These are phyloP conservation scores for Sextonia rubra DNA, from an alignment of 164 flowering plant species.

Conservation along the genomic window DNA sequence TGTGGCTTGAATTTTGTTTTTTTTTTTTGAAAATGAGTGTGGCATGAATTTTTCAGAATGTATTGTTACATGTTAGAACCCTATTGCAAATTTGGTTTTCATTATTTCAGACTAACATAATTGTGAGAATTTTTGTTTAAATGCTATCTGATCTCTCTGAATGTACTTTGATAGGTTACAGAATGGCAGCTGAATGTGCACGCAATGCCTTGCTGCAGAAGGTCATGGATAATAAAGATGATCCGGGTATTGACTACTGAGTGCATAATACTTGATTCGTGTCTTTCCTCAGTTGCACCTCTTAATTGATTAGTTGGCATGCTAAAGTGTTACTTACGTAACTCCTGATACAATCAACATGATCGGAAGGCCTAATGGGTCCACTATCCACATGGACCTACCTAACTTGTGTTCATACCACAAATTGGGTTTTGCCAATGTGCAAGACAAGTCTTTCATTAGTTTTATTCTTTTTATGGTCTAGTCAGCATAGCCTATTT, in stretches of 20 bases:
- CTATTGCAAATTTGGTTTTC: not conserved
- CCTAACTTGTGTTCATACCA: too few relatives aligned
- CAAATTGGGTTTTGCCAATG: too few relatives aligned
- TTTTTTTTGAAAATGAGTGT: too few relatives aligned
- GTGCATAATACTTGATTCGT: not conserved
- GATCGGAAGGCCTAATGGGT: too few relatives aligned
- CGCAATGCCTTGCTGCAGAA: conserved; percentile 65
- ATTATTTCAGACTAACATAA: not conserved
- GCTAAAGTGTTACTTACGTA: not conserved
- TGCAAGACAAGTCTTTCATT: too few relatives aligned
- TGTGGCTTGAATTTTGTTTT: too few relatives aligned
- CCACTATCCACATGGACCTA: too few relatives aligned
- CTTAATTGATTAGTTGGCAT: not conserved
- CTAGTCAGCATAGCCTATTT: too few relatives aligned
- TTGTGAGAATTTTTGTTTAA: not conserved
- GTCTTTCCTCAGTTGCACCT: not conserved
- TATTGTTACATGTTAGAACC: not conserved
- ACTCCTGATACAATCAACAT: too few relatives aligned
- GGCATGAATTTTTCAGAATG: too few relatives aligned
- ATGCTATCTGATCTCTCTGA: not conserved
- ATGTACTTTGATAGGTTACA: conserved; percentile 43
- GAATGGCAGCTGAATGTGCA: conserved; percentile 97
- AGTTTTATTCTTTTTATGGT: too few relatives aligned
- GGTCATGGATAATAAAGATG: conserved; percentile 70
- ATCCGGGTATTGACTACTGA: conserved; percentile 48